These are phyloP conservation scores for Fusarium coffeatum DNA, from an alignment of 2,329 filamentous ascomycete species.

Conservation along the genomic window DNA sequence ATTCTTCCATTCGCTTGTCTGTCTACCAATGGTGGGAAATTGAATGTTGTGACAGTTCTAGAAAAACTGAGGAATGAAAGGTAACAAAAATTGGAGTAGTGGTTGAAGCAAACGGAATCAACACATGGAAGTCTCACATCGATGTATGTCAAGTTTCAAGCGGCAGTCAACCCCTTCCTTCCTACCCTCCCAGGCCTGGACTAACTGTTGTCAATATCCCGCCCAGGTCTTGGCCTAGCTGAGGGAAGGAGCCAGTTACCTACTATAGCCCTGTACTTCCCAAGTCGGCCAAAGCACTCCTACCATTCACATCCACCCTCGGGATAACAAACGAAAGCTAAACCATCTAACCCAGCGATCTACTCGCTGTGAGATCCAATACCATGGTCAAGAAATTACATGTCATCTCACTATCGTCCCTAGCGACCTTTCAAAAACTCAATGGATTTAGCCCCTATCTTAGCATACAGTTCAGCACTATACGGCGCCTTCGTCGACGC, in stretches of 20 bases:
- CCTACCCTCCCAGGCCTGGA: background rate
- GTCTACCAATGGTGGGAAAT: constrained; percentile 28
- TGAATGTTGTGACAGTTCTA: background rate
- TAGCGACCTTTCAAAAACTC: background rate
- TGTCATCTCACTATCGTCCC: background rate
- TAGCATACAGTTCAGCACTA: background rate
- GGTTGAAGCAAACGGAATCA: background rate
- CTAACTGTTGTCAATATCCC: background rate
- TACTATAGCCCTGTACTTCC: background rate
- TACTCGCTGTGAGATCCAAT: background rate
- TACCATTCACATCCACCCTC: background rate
- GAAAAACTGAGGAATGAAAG: background rate
- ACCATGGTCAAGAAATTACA: background rate
- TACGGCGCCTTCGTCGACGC: constrained; percentile 1
- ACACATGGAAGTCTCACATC: background rate
- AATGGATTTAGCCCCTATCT: background rate
- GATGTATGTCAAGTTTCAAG: background rate
- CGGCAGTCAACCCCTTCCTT: background rate
- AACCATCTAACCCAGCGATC: background rate
- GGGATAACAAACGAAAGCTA: background rate
- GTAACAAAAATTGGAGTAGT: background rate
- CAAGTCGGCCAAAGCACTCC: background rate
- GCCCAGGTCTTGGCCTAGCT: background rate
- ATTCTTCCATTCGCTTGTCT: constrained; percentile 38
- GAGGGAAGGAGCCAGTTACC: background rate